Evolutionary conservation across 306 rosid genomes (phyloP), one percentile per base, ranked within the genome.

Genomic region (Canavalia ensiformis): DNA sequence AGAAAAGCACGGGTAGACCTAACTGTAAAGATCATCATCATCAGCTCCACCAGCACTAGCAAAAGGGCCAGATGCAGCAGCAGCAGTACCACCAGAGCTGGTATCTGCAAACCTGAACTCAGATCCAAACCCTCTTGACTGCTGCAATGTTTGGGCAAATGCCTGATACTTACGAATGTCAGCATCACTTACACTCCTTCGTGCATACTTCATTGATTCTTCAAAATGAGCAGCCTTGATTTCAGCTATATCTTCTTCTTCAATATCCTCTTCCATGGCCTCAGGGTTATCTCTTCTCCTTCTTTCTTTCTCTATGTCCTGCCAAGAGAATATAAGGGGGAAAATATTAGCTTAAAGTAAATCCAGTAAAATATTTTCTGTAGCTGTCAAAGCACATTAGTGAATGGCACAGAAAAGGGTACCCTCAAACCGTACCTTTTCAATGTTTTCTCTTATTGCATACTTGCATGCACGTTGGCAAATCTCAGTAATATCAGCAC

Each of bases 91-190:
- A 10, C 82, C 84, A 33, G 87, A 7, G 73, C 51, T 41, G 1
- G 72, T 64, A 47, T 95, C 97, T 1, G 97, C 86, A 68, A 95
- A 95, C 91, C 96, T 88, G 78, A 95, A 95, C 77, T 95, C 98
- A 0, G 87, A 52, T 71, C 99, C 99, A 71, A 95, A 91, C 42
- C 99, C 99, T 89, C 99, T 91, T 0, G 99, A 95, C 84, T 95
- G 99, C 96, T 95, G 99, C 85, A 95, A 85, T 62, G 99, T 95
- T 72, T 93, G 99, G 0, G 99, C 99, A 75, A 95, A 95, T 7
- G 98, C 93, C 85, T 95, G 98, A 86, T 95, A 95, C 76, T 95
- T 95, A 82, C 99, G 99, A 74, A 95, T 95, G 84, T 95, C 99
- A 0, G 98, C 98, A 63, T 95, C 98, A 7, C 99, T 95, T 4